Conservation (phyloP, 805 yeast genomes). For the Alloascoidea hylecoeti region DNA sequence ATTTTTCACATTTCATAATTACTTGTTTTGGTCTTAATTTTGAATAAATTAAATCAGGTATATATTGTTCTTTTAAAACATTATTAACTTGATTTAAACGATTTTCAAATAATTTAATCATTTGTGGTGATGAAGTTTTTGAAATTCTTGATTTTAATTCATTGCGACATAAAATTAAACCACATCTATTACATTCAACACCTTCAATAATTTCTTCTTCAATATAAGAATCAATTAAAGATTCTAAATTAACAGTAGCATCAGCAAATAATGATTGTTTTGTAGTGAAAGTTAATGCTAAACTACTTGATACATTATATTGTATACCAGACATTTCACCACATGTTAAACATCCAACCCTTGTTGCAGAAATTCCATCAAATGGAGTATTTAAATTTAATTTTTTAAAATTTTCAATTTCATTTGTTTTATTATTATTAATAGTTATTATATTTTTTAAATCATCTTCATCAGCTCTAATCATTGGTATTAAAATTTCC, state of each 20-base stretch:
- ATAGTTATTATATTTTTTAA: background rate
- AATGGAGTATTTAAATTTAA: constrained; percentile 70
- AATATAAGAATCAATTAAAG: constrained; percentile 50
- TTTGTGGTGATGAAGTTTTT: constrained; percentile 13
- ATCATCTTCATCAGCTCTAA: background rate
- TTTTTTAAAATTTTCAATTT: too few relatives aligned
- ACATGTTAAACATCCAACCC: constrained; percentile 83
- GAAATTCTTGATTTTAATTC: constrained; percentile 13
- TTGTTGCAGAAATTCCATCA: constrained; percentile 77
- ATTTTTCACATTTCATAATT: constrained; percentile 63
- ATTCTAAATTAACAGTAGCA: constrained; percentile 24
- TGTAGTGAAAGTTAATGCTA: constrained; percentile 55
- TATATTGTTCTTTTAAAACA: constrained; percentile 51
- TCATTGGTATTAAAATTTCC: background rate
- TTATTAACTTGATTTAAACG: constrained; percentile 33
- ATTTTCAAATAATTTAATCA: constrained; percentile 20
- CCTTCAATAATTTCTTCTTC: constrained; percentile 81
- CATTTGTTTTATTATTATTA: too few relatives aligned
- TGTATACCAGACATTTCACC: constrained; percentile 93
- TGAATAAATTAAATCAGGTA: constrained; percentile 70
- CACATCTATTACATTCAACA: constrained; percentile 92
- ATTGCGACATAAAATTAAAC: constrained; percentile 27
- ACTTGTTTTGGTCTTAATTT: constrained; percentile 53
- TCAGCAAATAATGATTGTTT: constrained; percentile 15
- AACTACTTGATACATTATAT: constrained; percentile 62